Conservation (phyloP, 1,284 basidiomycete genomes). For the Vanrija sp. region DNA sequence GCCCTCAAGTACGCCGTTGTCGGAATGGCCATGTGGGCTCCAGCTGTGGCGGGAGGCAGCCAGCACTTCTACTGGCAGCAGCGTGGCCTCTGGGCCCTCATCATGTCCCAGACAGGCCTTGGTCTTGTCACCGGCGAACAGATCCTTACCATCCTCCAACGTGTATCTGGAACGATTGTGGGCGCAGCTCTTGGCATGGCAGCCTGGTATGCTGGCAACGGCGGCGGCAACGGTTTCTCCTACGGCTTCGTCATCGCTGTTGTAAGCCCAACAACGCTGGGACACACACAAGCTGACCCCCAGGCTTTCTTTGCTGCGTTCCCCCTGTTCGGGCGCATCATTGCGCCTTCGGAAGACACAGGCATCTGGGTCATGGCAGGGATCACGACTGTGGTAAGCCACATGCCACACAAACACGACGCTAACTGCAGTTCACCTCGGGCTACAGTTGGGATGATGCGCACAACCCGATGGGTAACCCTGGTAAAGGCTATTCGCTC, state of each 20-base stretch:
- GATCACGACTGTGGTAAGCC: constrained; percentile 37
- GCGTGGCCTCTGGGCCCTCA: constrained; percentile 58
- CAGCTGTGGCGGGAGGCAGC: constrained; percentile 50
- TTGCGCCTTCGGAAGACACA: constrained; percentile 51
- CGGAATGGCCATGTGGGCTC: constrained; percentile 59
- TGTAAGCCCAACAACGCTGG: constrained; percentile 39
- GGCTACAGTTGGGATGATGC: constrained; percentile 64
- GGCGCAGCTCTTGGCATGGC: constrained; percentile 56
- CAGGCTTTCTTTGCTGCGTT: constrained; percentile 56
- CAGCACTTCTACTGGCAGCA: constrained; percentile 49
- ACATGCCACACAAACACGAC: not conserved
- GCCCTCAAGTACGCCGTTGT: constrained; percentile 58
- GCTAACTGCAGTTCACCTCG: constrained; percentile 44
- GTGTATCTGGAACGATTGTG: constrained; percentile 54
- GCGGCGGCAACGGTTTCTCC: constrained; percentile 53
- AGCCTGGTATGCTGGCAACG: constrained; percentile 57
- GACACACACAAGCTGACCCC: not conserved
- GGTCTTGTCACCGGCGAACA: constrained; percentile 63
- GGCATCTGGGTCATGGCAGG: constrained; percentile 44
- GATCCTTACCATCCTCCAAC: constrained; percentile 55
- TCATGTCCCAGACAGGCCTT: constrained; percentile 64
- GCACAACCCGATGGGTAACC: constrained; percentile 52
- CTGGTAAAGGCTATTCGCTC: constrained; percentile 57
- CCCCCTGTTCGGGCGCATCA: constrained; percentile 55
- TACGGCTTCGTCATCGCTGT: constrained; percentile 59